phyloP scores from a whole-genome alignment of 2,329 filamentous ascomycete species.

The Mycocentrospora acerina region DNA sequence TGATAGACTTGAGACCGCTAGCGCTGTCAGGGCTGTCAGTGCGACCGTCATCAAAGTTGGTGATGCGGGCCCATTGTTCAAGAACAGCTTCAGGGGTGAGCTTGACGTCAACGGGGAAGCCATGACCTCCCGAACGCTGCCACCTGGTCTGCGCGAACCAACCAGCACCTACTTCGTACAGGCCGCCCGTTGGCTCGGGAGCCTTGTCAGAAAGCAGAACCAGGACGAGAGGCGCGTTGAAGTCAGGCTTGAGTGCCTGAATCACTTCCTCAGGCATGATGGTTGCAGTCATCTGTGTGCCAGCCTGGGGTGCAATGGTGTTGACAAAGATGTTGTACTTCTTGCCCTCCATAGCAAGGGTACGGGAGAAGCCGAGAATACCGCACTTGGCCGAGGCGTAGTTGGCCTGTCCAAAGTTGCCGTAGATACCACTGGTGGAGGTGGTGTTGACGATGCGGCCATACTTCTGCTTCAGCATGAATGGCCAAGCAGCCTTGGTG shows the following conservation, averaged over 20 bases:
- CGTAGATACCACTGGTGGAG: conserved; percentile 95
- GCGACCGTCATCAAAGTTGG: conserved; percentile 83
- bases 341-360: conserved; percentile 85
- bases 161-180: conserved; percentile 94
- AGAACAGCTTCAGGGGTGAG: conserved; percentile 78
- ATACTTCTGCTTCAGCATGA: conserved; percentile 98
- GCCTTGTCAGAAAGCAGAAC: conserved; percentile 85
- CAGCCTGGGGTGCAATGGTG: conserved; percentile 96
- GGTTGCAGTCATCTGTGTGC: conserved; percentile 90
- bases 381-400: conserved; percentile 73
- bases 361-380: conserved; percentile 93
- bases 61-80: conserved; percentile 65
- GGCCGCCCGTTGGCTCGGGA: conserved; percentile 79
- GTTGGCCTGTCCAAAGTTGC: conserved; percentile 98
- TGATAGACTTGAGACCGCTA: conserved; percentile 76
- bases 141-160: conserved; percentile 92
- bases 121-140: conserved; percentile 87
- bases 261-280: conserved; percentile 97
- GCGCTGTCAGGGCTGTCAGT: conserved; percentile 82
- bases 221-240: conserved; percentile 90
- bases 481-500: conserved; percentile 95
- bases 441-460: conserved; percentile 96
- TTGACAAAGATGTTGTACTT: conserved; percentile 99
- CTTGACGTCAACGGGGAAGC: conserved; percentile 83
- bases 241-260: conserved; percentile 98